Conservation (phyloP, 495 filamentous ascomycete genomes). For the Immersiella caudata region DNA sequence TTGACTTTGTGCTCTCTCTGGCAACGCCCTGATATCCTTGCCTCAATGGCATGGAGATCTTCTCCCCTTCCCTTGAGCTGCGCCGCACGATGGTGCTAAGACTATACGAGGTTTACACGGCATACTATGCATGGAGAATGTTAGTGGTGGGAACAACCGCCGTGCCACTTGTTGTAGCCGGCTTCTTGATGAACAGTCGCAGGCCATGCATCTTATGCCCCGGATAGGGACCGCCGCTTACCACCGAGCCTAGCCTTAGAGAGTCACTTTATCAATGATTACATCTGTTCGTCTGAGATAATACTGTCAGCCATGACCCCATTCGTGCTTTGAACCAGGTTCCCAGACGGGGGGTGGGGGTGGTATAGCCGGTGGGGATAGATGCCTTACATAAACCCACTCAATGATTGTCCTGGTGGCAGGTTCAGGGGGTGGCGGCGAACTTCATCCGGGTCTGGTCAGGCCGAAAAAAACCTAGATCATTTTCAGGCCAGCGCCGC, state of each 20-base stretch:
- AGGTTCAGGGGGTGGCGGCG: slow-evolving; percentile 10
- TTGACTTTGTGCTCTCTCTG: slow-evolving; percentile 11
- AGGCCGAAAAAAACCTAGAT: slow-evolving; percentile 5
- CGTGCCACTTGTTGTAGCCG: slow-evolving; percentile 11
- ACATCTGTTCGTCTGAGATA: background rate
- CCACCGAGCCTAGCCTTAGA: background rate
- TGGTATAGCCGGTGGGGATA: background rate
- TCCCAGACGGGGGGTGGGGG: background rate
- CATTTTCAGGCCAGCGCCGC: slow-evolving; percentile 1
- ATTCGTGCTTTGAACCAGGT: background rate
- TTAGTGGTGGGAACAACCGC: slow-evolving; percentile 12
- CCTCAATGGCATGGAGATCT: slow-evolving; percentile 9
- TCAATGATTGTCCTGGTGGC: slow-evolving; percentile 9
- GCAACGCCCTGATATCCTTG: slow-evolving; percentile 7
- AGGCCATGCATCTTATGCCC: slow-evolving; percentile 11
- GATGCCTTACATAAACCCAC: slow-evolving; percentile 3
- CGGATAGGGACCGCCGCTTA: background rate
- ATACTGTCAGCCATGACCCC: background rate
- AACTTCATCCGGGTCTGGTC: slow-evolving; percentile 4
- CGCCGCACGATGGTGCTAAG: slow-evolving; percentile 8
- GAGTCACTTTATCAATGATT: background rate
- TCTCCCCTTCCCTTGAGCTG: slow-evolving; percentile 11
- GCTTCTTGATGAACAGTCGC: slow-evolving; percentile 1
- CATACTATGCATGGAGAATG: slow-evolving; percentile 8
- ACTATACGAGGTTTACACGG: slow-evolving; percentile 9